These are phyloP conservation scores for Dioscorea dumetorum DNA, from an alignment of 106 monocot species.

Conservation along the genomic window DNA sequence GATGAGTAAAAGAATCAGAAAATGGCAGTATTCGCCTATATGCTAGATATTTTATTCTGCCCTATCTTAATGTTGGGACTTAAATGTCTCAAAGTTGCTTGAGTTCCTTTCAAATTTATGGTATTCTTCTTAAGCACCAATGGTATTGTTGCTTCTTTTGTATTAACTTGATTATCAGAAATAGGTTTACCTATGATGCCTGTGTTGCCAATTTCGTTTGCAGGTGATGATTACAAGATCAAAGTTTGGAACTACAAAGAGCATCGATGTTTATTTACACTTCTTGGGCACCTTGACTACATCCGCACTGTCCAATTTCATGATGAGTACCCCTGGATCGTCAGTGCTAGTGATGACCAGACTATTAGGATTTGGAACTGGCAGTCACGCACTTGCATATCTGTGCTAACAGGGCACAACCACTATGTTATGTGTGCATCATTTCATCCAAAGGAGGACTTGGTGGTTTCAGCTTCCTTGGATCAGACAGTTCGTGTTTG, in stretches of 20 bases:
- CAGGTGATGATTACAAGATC: slow-evolving; percentile 78
- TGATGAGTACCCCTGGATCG: slow-evolving; percentile 68
- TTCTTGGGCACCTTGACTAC: slow-evolving; percentile 70
- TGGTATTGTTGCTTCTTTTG: no score
- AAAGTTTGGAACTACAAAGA: slow-evolving; percentile 78
- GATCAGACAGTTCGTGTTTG: slow-evolving; percentile 71
- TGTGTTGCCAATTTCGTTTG: background rate
- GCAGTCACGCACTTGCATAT: slow-evolving; percentile 62
- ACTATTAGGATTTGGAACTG: slow-evolving; percentile 72
- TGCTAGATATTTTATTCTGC: no score
- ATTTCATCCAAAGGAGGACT: slow-evolving; percentile 66
- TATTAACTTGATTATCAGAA: no score
- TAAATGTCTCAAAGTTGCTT: no score
- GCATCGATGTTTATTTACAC: slow-evolving; percentile 50
- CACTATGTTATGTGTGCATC: slow-evolving; percentile 73
- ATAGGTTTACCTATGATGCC: no score
- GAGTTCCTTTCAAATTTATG: no score
- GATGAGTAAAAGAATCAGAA: no score
- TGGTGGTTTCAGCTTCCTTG: slow-evolving; percentile 62
- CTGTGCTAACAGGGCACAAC: slow-evolving; percentile 55
- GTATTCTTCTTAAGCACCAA: no score
- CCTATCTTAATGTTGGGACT: no score
- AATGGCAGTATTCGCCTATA: no score
- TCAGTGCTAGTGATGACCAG: slow-evolving; percentile 66
- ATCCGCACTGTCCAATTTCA: slow-evolving; percentile 68